A percentile compares a stretch with the other conserved stretches of the same genome.
Conservation (phyloP, 106 monocot genomes). For the Gastrodia elata region DNA sequence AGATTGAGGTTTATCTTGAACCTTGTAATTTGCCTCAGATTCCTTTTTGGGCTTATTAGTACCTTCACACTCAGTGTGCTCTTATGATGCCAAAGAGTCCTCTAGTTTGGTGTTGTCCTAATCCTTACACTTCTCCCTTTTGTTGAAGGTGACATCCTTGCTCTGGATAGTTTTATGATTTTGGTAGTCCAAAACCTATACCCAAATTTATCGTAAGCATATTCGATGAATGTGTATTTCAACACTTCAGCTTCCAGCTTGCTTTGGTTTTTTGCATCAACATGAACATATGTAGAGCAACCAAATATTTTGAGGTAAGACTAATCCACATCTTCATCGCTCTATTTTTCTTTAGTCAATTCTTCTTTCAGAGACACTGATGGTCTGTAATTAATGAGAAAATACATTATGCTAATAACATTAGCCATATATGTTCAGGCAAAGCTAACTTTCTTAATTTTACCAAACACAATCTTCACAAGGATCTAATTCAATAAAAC, state of each 20-base stretch:
- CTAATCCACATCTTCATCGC: neutral
- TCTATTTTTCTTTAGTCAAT: neutral
- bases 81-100: neutral
- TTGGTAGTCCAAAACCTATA: neutral
- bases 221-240: conserved; percentile 1
- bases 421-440: neutral
- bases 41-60: neutral
- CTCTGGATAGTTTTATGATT: neutral
- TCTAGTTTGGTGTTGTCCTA: too few relatives aligned
- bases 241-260: neutral
- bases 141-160: neutral
- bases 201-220: conserved; percentile 2
- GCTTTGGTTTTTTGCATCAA: neutral
- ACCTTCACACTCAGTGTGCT: too few relatives aligned
- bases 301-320: conserved; percentile 6
- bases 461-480: too few relatives aligned
- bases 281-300: conserved; percentile 4
- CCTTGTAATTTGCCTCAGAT: neutral
- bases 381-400: neutral
- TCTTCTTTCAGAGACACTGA: neutral
- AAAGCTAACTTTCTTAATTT: neutral
- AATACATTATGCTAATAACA: neutral
- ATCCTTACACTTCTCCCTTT: too few relatives aligned
- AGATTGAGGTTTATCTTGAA: neutral
- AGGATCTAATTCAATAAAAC: too few relatives aligned